Conservation (phyloP, 2,329 filamentous ascomycete species). For the Trichoderma sp. region DNA sequence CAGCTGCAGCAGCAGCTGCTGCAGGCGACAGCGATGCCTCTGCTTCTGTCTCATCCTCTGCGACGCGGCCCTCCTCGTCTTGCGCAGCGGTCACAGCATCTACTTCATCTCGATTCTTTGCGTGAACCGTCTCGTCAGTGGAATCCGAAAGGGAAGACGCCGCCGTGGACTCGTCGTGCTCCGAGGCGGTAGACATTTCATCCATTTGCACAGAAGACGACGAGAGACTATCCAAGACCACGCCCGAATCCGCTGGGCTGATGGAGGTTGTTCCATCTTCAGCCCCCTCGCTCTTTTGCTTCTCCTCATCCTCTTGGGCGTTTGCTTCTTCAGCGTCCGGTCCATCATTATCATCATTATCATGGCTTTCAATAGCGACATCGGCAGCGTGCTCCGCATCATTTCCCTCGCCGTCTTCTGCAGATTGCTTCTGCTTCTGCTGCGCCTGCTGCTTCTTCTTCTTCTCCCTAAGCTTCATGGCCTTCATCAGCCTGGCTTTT, state of each 20-base stretch:
- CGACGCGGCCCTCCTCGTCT: neutral
- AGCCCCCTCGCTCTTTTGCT: slow-evolving; percentile 24
- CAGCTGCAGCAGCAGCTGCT: neutral
- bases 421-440: neutral
- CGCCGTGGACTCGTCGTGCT: slow-evolving; percentile 55
- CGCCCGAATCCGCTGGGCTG: slow-evolving; percentile 53
- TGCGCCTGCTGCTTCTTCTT: slow-evolving; percentile 49
- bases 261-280: slow-evolving; percentile 34
- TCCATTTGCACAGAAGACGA: slow-evolving; percentile 44
- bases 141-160: slow-evolving; percentile 63
- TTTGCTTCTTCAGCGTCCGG: slow-evolving; percentile 16
- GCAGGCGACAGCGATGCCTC: neutral
- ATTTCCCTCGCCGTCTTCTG: neutral
- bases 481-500: slow-evolving; percentile 90
- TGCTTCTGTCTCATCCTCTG: neutral
- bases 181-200: slow-evolving; percentile 48
- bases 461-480: slow-evolving; percentile 83
- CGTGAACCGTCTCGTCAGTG: slow-evolving; percentile 56
- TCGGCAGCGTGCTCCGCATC: slow-evolving; percentile 18
- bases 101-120: slow-evolving; percentile 28
- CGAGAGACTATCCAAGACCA: slow-evolving; percentile 48
- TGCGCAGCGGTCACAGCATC: neutral
- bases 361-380: slow-evolving; percentile 17
- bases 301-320: neutral
- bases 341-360: neutral